Conservation (phyloP, 2,329 filamentous ascomycete species). For the Penicillium concentricum region DNA sequence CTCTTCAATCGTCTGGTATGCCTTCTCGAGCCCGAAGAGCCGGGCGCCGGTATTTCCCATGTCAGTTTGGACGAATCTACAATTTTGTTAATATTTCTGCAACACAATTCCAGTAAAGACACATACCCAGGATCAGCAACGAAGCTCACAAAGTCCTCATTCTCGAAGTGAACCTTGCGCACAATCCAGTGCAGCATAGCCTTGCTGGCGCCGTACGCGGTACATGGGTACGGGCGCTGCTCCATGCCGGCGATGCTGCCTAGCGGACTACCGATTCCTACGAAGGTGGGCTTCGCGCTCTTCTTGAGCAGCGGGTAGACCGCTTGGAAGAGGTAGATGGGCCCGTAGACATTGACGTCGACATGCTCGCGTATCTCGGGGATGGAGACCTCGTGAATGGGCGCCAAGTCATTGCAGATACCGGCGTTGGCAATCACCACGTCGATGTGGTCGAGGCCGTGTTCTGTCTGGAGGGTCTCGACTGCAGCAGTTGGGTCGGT, state of each 20-base stretch:
- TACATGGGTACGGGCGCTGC: neutral
- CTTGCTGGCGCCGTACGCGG: conserved; percentile 13
- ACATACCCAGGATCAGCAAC: neutral
- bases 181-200: neutral
- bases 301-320: conserved; percentile 1
- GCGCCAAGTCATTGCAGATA: conserved; percentile 27
- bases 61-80: conserved; percentile 25
- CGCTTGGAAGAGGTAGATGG: conserved; percentile 6
- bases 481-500: conserved; percentile 37
- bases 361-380: conserved; percentile 29
- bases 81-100: neutral
- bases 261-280: neutral
- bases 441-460: conserved; percentile 47
- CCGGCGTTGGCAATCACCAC: conserved; percentile 56
- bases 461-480: conserved; percentile 24
- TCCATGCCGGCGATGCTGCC: conserved; percentile 1
- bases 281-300: neutral
- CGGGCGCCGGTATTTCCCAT: conserved; percentile 21
- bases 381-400: conserved; percentile 13
- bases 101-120: neutral
- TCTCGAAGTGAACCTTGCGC: neutral
- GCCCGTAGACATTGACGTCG: conserved; percentile 37
- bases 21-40: conserved; percentile 16
- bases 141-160: neutral
- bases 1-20: conserved; percentile 21